Conservation (phyloP, 305 asterid species). For the Euphrasia arctica region DNA sequence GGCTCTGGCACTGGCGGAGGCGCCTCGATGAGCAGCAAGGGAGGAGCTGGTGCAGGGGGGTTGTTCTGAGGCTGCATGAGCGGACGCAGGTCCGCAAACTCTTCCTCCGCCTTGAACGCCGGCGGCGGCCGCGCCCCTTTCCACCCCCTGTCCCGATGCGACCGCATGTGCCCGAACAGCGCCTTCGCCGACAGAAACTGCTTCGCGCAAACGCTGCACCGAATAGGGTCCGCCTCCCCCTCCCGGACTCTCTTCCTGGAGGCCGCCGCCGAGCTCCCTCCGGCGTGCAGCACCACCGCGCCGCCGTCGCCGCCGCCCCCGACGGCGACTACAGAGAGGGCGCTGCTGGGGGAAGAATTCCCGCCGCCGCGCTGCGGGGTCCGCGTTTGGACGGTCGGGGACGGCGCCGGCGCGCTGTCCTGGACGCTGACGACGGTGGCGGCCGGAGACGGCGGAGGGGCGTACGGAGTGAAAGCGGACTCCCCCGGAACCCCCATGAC, state of each 20-base stretch:
- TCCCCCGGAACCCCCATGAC: background rate
- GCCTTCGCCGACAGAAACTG: conserved; percentile 26
- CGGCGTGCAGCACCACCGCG: background rate
- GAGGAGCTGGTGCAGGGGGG: too few species aligned
- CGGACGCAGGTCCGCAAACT: conserved; percentile 28
- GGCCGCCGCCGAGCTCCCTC: background rate
- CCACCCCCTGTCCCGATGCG: conserved; percentile 38
- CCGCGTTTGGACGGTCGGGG: conserved; percentile 34
- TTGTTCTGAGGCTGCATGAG: too few species aligned
- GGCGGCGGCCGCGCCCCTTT: conserved; percentile 47
- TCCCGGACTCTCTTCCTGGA: conserved; percentile 19
- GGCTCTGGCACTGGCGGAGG: background rate
- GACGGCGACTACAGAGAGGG: too few species aligned
- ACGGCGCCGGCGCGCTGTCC: background rate
- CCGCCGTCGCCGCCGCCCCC: background rate
- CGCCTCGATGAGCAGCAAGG: too few species aligned
- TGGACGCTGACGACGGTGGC: background rate
- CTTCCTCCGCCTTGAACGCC: conserved; percentile 32
- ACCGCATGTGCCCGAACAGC: conserved; percentile 40
- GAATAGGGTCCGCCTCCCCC: background rate
- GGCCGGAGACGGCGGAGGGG: background rate
- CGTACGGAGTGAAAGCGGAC: background rate
- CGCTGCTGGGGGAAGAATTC: background rate
- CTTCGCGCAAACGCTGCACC: conserved; percentile 30
- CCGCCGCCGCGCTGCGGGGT: background rate